Percentiles rank a stretch among this genome's conserved stretches.
These are phyloP conservation scores for Diaporthe capsici DNA, from an alignment of 2,329 filamentous ascomycete species.

Conservation along the genomic window DNA sequence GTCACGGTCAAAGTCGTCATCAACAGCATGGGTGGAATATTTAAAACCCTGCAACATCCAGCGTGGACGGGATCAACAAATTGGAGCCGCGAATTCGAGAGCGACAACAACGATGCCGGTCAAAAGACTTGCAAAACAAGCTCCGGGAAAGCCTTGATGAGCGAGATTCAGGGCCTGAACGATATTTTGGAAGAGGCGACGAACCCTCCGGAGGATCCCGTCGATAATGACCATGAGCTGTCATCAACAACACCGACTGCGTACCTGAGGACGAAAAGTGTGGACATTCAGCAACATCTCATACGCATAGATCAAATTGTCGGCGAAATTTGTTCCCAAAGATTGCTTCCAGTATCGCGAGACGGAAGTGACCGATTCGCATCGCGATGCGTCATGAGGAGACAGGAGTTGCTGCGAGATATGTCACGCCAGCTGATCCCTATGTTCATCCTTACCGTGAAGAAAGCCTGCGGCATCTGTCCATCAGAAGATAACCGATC, in stretches of 20 bases:
- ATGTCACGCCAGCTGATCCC: slow-evolving; percentile 36
- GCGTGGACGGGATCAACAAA: slow-evolving; percentile 34
- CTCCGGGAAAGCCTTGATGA: slow-evolving; percentile 13
- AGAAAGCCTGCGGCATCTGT: slow-evolving; percentile 19
- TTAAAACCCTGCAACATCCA: slow-evolving; percentile 30
- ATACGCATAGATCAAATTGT: slow-evolving; percentile 14
- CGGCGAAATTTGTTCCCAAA: slow-evolving; percentile 24
- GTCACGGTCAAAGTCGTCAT: slow-evolving; percentile 8
- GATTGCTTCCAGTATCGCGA: not conserved
- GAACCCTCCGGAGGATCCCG: not conserved
- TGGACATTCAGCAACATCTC: slow-evolving; percentile 5
- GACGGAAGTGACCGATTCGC: not conserved
- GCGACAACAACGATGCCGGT: not conserved
- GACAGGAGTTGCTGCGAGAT: slow-evolving; percentile 18
- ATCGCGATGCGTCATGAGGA: not conserved
- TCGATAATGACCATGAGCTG: not conserved
- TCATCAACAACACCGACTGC: not conserved
- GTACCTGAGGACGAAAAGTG: slow-evolving; percentile 18
- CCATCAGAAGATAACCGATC: slow-evolving; percentile 3
- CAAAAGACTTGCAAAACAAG: slow-evolving; percentile 5
- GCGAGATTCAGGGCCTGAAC: slow-evolving; percentile 10
- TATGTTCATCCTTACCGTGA: slow-evolving; percentile 36
- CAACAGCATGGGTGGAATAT: slow-evolving; percentile 34
- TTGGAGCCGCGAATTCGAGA: not conserved
- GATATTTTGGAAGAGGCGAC: slow-evolving; percentile 4